Evolutionary conservation across 2,329 filamentous ascomycete genomes (phyloP).

Genomic region (Parastagonospora avenae): DNA sequence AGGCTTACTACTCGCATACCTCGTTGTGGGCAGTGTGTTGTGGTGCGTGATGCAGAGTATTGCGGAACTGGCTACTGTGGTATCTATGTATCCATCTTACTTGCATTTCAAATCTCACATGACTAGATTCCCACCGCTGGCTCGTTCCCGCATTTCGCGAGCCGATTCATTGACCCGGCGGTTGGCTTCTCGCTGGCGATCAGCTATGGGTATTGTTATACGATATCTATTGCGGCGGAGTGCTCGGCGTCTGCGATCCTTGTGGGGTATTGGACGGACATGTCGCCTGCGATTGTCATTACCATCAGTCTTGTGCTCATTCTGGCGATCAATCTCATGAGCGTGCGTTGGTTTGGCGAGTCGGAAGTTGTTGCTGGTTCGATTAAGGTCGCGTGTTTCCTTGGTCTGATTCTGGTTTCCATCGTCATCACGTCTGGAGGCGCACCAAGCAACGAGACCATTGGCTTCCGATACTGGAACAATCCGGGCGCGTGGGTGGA

Average conservation of each 20-base stretch:
- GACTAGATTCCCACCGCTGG: constrained; percentile 48
- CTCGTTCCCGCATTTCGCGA: constrained; percentile 66
- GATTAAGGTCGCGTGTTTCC: constrained; percentile 49
- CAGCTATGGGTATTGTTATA: constrained; percentile 55
- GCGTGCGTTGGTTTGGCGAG: constrained; percentile 58
- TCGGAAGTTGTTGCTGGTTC: constrained; percentile 52
- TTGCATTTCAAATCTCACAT: not conserved
- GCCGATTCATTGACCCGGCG: constrained; percentile 66
- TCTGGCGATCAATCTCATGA: constrained; percentile 56
- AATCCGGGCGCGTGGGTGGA: constrained; percentile 69
- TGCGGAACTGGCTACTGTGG: constrained; percentile 61
- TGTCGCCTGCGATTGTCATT: constrained; percentile 61
- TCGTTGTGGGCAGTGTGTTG: constrained; percentile 58
- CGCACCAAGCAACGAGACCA: constrained; percentile 60
- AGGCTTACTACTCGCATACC: constrained; percentile 62
- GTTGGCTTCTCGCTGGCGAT: constrained; percentile 59
- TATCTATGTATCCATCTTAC: constrained; percentile 7
- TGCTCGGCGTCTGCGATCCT: constrained; percentile 50
- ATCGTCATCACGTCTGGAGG: constrained; percentile 41
- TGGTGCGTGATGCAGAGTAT: constrained; percentile 66
- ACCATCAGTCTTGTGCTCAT: constrained; percentile 60
- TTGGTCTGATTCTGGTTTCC: constrained; percentile 27
- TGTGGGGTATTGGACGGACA: constrained; percentile 46
- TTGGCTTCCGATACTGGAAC: constrained; percentile 72
- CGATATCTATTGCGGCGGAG: constrained; percentile 54